Percentiles rank a stretch among this genome's conserved stretches.
Evolutionary conservation across 1,284 basidiomycete species (phyloP).

Genomic region (Ceratobasidium sp.): DNA sequence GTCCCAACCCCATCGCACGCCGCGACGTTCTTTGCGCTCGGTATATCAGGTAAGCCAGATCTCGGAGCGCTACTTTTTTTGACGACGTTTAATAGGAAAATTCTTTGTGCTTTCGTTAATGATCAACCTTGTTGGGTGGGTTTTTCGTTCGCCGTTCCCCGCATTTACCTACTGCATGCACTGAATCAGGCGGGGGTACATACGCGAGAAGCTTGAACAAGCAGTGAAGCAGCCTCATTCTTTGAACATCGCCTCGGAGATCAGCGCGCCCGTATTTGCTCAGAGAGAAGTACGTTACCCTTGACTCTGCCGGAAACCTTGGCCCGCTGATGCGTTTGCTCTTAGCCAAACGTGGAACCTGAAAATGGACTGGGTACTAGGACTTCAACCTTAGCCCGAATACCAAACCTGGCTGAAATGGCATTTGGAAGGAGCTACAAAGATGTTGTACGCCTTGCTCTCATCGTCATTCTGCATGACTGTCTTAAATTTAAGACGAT

Average conservation of each 20-base stretch:
- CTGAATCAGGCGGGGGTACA: constrained; percentile 22
- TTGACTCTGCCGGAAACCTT: no score
- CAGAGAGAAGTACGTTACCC: not conserved
- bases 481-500: no score
- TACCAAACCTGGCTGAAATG: no score
- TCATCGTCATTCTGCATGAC: no score
- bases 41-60: constrained; percentile 7
- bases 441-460: no score
- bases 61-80: no score
- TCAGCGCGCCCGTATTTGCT: not conserved
- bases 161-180: not conserved
- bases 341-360: no score
- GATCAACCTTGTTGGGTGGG: constrained; percentile 35
- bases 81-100: constrained; percentile 16
- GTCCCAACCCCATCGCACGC: not conserved
- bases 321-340: no score
- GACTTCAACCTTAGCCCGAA: no score
- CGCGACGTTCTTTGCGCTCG: constrained; percentile 4
- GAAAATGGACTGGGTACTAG: no score
- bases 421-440: no score
- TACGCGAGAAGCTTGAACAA: constrained; percentile 24
- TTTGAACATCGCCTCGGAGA: not conserved
- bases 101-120: constrained; percentile 34
- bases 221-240: not conserved
- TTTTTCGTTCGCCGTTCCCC: not conserved